These are phyloP conservation scores for Fonsecaea pedrosoi DNA, from an alignment of 2,329 filamentous ascomycete species.

Conservation along the genomic window DNA sequence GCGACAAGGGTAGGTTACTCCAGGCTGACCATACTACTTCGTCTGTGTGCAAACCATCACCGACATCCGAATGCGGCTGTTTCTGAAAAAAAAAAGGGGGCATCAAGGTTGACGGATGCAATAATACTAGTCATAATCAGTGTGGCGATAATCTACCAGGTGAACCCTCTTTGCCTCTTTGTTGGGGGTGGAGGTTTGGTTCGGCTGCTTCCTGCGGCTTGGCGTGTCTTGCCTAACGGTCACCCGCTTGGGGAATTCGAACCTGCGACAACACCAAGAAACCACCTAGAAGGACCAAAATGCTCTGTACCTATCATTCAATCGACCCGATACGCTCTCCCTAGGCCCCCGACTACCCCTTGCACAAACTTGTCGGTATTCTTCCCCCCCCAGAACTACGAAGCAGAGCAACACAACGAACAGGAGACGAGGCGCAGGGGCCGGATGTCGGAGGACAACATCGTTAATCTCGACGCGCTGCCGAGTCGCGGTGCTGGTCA, in stretches of 20 bases:
- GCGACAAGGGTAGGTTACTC: not conserved
- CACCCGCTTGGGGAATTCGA: not conserved
- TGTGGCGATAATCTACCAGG: not conserved
- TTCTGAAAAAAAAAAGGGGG: not conserved
- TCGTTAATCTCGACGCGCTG: slow-evolving; percentile 7
- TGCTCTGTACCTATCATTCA: not conserved
- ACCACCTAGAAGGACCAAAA: not conserved
- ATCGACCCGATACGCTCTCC: not conserved
- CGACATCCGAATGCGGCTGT: slow-evolving; percentile 1
- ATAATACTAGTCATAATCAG: not conserved
- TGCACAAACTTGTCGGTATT: not conserved
- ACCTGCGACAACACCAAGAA: not conserved
- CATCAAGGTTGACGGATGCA: not conserved
- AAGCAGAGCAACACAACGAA: not conserved
- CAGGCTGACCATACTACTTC: no score
- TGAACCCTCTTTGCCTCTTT: not conserved
- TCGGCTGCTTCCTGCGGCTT: not conserved
- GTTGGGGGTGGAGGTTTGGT: not conserved
- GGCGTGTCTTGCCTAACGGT: not conserved
- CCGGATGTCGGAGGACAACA: not conserved
- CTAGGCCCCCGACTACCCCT: not conserved
- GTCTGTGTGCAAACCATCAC: not conserved
- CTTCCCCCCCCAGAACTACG: not conserved
- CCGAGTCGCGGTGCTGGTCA: not conserved
- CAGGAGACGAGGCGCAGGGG: not conserved